Base-by-base conservation (phyloP, 371 early-diverging fungal genomes). In the Dichotomocladium elegans region DNA sequence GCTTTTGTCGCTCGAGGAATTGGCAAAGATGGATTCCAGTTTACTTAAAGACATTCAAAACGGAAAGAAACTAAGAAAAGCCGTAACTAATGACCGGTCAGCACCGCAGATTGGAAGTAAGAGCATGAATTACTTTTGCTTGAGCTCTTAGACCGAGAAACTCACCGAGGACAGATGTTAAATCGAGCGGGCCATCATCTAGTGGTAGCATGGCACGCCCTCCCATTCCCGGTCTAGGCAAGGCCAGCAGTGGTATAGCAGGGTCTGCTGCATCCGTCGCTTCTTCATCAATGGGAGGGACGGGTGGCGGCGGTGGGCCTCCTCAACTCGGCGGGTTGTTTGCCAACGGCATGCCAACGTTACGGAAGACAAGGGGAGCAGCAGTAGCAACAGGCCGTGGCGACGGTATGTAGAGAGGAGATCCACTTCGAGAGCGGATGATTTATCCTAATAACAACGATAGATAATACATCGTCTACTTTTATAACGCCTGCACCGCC, bases 21-120 rank as follows among this genome's bases (percentile, higher is more conserved):
- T 28, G 3, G 4, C 31, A 15, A 41, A 44, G 22, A 74, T 74
- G 75, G 71, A 74, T 41, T 66, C 51, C 44, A 83, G 77, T 25
- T 79, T 93, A 22, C 71, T 91, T 34, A 69, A 75, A 44, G 81
- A 84, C 54, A 93, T 93, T 62, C 85, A 92, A 54, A 74, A 83
- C 51, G 93, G 93, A 4, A 66, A 79, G 34, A 70, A 63, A 50
- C 79, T 93, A 30, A 91, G 85, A 64, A 88, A 90, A 58, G 64
- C 89, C 6, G 82, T 81, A 34, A 91, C 93, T 3, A 90, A 90
- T 57, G 93, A 93, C 70, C 74, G 91, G 29, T 87, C 88, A 35
- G 70, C 77, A 1, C 90, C 92, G 26, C 25, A 68, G 14, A 30
- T 87, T 37, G 76, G 64, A 56, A 67, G 79, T 71, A 72, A 51